phyloP scores from a whole-genome alignment of 805 yeast genomes.

The Starmerella tilneyi region DNA sequence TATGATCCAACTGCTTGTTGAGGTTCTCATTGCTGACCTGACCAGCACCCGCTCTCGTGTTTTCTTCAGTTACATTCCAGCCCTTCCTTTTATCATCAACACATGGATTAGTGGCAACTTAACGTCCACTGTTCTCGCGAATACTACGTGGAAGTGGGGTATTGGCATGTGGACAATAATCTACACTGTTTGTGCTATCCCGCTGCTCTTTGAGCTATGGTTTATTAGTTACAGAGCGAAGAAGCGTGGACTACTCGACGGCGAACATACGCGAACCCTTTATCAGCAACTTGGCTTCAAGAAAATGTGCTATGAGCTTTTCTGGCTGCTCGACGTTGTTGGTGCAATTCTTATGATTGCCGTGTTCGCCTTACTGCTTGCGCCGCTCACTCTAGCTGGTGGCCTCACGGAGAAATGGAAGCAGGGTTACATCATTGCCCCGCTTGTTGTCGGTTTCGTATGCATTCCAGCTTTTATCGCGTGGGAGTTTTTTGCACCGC shows the following conservation, averaged over 20 bases:
- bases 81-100: conserved; percentile 63
- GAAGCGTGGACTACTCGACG: conserved; percentile 40
- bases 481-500: conserved; percentile 51
- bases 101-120: conserved; percentile 68
- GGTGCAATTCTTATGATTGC: conserved; percentile 50
- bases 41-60: conserved; percentile 65
- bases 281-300: conserved; percentile 30
- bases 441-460: conserved; percentile 56
- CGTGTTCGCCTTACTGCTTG: conserved; percentile 52
- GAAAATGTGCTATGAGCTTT: conserved; percentile 27
- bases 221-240: conserved; percentile 50
- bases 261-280: conserved; percentile 35
- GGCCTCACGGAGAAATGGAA: conserved; percentile 49
- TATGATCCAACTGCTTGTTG: conserved; percentile 48
- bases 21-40: conserved; percentile 54
- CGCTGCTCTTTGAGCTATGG: conserved; percentile 42
- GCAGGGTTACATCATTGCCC: conserved; percentile 52
- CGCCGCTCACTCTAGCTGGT: conserved; percentile 69
- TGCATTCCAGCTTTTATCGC: conserved; percentile 47
- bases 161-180: conserved; percentile 74
- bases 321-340: conserved; percentile 56
- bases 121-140: conserved; percentile 24
- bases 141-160: conserved; percentile 42
- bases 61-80: conserved; percentile 52
- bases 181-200: conserved; percentile 56